These are phyloP conservation scores for Scedosporium boydii DNA, from an alignment of 2,329 filamentous ascomycete species.

Conservation along the genomic window DNA sequence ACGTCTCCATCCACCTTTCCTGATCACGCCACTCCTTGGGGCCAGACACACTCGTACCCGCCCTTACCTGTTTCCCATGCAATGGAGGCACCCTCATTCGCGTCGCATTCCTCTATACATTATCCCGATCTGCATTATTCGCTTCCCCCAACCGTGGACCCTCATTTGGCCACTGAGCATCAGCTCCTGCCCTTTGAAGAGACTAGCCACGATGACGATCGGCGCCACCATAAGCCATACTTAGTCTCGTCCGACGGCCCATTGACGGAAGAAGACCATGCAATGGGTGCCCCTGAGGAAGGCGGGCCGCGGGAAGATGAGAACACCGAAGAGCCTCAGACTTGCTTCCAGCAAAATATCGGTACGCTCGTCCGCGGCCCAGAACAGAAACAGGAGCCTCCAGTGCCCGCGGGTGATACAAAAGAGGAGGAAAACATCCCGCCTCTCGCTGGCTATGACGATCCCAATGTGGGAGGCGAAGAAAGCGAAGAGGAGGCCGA, in stretches of 20 bases:
- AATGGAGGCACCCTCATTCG: neutral
- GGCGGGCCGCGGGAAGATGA: neutral
- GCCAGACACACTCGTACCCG: neutral
- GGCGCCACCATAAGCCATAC: neutral
- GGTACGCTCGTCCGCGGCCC: neutral
- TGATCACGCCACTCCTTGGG: neutral
- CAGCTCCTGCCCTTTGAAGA: neutral
- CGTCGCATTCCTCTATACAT: neutral
- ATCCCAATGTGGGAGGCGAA: neutral
- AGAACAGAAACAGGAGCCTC: neutral
- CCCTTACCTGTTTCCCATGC: neutral
- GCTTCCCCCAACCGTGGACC: neutral
- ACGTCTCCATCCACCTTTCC: neutral
- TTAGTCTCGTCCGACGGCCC: neutral
- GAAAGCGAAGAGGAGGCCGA: neutral
- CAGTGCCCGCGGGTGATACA: conserved; percentile 10
- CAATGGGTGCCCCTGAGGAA: neutral
- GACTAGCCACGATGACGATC: neutral
- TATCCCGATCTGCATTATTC: conserved; percentile 1
- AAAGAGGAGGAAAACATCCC: conserved; percentile 11
- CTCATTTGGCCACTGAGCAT: neutral
- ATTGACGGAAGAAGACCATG: neutral
- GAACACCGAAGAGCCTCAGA: neutral
- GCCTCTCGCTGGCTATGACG: neutral
- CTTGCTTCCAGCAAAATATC: neutral